Conservation (phyloP, 2,329 filamentous ascomycete species). For the Aaosphaeria pasadenensis region DNA sequence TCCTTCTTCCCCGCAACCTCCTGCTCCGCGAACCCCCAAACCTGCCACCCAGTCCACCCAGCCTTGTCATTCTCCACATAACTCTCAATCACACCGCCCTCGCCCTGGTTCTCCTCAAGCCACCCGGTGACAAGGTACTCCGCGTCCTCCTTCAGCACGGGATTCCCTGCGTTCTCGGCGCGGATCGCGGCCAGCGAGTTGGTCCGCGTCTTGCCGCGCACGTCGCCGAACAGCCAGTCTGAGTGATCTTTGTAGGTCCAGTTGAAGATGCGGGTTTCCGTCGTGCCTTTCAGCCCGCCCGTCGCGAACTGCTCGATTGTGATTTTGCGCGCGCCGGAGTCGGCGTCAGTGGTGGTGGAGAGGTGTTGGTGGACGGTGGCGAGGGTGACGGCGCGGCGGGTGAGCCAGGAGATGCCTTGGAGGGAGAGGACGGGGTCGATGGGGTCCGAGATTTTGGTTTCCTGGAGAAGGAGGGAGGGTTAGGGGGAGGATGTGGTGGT, state of each 20-base stretch:
- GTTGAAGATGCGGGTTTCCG: conserved; percentile 57
- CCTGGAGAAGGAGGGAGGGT: conserved; percentile 48
- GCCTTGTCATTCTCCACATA: conserved; percentile 30
- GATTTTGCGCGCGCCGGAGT: conserved; percentile 54
- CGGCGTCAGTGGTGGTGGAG: conserved; percentile 45
- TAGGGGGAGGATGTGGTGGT: neutral
- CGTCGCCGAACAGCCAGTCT: conserved; percentile 76
- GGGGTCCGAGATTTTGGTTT: conserved; percentile 69
- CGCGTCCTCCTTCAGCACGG: conserved; percentile 16
- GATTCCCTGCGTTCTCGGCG: conserved; percentile 11
- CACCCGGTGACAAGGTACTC: conserved; percentile 25
- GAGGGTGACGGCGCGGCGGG: conserved; percentile 67
- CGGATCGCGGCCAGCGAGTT: conserved; percentile 26
- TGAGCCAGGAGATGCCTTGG: conserved; percentile 57
- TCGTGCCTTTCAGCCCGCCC: conserved; percentile 66
- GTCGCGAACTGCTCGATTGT: conserved; percentile 70
- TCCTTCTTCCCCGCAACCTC: conserved; percentile 10
- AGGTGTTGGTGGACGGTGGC: conserved; percentile 68
- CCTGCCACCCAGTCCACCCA: conserved; percentile 35
- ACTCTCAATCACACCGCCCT: conserved; percentile 31
- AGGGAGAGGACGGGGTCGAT: conserved; percentile 67
- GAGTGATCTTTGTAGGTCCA: conserved; percentile 59
- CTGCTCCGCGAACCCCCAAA: conserved; percentile 21
- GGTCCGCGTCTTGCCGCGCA: conserved; percentile 60
- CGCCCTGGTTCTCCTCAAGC: conserved; percentile 22